Base-by-base conservation (phyloP, 441 rosid species). In the Cnidoscolus chayamansa region DNA sequence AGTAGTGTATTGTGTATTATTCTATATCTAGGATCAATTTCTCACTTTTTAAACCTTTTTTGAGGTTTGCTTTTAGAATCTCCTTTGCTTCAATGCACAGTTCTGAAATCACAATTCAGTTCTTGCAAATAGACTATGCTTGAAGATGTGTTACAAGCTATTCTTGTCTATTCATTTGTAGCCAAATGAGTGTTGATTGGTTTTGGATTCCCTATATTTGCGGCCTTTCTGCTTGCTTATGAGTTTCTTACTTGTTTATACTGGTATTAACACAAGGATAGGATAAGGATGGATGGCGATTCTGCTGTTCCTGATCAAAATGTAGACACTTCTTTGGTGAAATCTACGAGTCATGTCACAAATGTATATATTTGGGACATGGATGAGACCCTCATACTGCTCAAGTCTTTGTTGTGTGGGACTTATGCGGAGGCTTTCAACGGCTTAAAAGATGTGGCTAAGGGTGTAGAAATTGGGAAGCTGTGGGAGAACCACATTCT, bases 331-430 rank as follows among this genome's bases (percentile, higher is more conserved):
- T 78, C 73, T 60, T 73, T 43, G 30, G 19, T 65, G 54, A 67
- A 71, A 63, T 68, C 67, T 30, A 30, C 51, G 74, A 76, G 78
- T 71, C 76, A 58, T 64, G 76, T 78, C 35, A 86, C 79, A 67
- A 83, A 84, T 76, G 94, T 91, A 11, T 90, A 86, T 72, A 70
- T 91, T 54, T 93, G 98, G 98, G 97, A 91, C 81, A 88, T 90
- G 96, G 97, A 93, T 72, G 98, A 91, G 84, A 93, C 98, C 65
- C 98, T 93, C 49, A 88, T 93, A 79, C 82, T 93, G 75, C 91
- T 93, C 43, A 90, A 91, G 86, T 90, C 97, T 77, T 82, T 93
- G 79, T 69, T 93, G 71, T 86, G 84, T 67, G 90, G 93, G 54
- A 82, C 84, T 10, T 93, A 88, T 57, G 91, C 96, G 0, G 78